Conservation (phyloP, 129 eudicot species). For the Arctium lappa region DNA sequence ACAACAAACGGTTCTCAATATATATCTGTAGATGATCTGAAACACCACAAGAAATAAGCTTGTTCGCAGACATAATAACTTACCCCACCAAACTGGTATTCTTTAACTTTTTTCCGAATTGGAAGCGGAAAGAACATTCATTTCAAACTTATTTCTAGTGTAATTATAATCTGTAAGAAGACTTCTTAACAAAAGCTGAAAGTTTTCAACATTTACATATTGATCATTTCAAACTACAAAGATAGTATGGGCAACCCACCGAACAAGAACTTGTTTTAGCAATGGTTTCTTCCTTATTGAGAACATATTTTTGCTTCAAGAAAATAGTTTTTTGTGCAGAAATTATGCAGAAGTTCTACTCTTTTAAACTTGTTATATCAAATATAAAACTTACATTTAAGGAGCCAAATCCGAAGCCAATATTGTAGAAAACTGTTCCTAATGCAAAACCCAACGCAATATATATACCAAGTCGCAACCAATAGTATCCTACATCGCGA, state of each 20-base stretch:
- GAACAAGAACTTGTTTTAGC: background rate
- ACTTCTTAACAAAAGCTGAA: background rate
- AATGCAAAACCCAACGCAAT: conserved; percentile 49
- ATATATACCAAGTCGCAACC: conserved; percentile 67
- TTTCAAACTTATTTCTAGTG: background rate
- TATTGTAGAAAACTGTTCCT: conserved; percentile 47
- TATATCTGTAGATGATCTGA: background rate
- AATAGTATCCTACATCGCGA: conserved; percentile 75
- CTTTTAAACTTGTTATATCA: background rate
- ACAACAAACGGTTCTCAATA: background rate
- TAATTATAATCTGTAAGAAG: background rate
- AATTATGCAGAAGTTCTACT: background rate
- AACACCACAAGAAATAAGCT: background rate
- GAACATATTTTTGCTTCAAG: background rate
- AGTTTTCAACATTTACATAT: too few species aligned
- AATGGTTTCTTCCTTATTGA: background rate
- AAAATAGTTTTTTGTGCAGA: background rate
- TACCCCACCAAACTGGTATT: background rate
- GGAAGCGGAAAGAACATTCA: background rate
- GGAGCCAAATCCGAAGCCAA: conserved; percentile 49
- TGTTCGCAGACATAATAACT: too few species aligned
- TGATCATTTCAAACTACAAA: too few species aligned
- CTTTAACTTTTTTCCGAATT: background rate
- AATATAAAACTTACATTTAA: conserved; percentile 46
- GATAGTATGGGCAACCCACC: too few species aligned